Evolutionary conservation across 2,329 filamentous ascomycete genomes (phyloP).

Genomic region (Podosphaera leucotricha): DNA sequence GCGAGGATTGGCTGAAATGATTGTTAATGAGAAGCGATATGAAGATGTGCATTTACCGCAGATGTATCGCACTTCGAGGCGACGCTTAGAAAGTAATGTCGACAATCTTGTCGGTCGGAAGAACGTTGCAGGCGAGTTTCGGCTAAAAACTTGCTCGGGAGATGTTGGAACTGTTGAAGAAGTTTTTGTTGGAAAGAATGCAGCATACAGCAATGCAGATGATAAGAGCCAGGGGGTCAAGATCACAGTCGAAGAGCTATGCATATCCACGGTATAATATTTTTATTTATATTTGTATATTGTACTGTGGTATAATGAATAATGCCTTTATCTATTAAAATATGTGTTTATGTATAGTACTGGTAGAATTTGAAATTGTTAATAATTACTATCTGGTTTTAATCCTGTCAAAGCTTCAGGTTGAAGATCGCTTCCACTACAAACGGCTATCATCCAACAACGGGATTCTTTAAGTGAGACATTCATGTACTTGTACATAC

Average conservation of each 20-base stretch:
- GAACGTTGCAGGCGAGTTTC: background rate
- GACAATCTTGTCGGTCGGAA: background rate
- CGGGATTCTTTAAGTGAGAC: no score
- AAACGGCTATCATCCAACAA: no score
- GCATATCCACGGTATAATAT: background rate
- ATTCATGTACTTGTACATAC: no score
- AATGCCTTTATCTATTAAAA: no score
- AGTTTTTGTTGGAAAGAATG: background rate
- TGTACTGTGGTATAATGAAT: background rate
- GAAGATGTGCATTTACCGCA: constrained; percentile 17
- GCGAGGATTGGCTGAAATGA: constrained; percentile 20
- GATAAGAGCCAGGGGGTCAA: background rate
- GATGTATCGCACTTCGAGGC: constrained; percentile 14
- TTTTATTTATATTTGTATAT: background rate
- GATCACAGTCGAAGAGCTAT: background rate
- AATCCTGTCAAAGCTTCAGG: no score
- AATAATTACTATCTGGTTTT: no score
- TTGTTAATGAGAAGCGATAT: constrained; percentile 10
- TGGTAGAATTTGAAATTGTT: no score
- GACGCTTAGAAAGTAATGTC: constrained; percentile 3
- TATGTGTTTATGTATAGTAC: no score
- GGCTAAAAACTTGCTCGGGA: background rate
- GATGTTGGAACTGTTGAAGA: background rate
- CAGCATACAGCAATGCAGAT: background rate
- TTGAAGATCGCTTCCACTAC: no score